Percentiles rank a stretch among this genome's conserved stretches.
Evolutionary conservation across 2,329 filamentous ascomycete genomes (phyloP).

Genomic region (Calonectria pseudoturangicola): DNA sequence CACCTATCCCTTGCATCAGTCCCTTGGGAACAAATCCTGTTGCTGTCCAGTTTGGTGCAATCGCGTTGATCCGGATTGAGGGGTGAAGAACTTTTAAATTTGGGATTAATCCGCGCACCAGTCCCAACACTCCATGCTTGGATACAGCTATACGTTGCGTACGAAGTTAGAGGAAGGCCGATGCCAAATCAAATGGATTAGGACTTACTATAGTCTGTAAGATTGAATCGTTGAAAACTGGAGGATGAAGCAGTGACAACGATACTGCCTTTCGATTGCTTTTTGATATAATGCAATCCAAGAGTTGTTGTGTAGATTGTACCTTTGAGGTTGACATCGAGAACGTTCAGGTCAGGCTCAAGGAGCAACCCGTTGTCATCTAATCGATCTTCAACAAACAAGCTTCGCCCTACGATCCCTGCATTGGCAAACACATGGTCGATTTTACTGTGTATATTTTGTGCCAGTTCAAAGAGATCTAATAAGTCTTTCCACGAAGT

Average conservation of each 20-base stretch:
- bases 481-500: conserved; percentile 69
- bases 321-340: conserved; percentile 72
- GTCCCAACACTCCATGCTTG: neutral
- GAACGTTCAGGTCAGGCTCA: conserved; percentile 63
- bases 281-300: neutral
- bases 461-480: conserved; percentile 70
- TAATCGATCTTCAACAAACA: conserved; percentile 66
- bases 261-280: neutral
- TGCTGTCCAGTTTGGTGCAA: neutral
- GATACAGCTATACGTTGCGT: neutral
- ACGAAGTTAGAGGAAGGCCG: neutral
- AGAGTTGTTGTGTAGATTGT: conserved; percentile 66
- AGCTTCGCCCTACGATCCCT: conserved; percentile 68
- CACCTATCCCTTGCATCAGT: neutral
- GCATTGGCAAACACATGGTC: conserved; percentile 85
- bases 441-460: conserved; percentile 81
- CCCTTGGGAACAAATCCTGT: neutral
- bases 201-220: neutral
- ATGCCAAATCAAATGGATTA: neutral
- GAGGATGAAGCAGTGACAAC: neutral
- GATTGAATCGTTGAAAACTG: neutral
- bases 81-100: neutral
- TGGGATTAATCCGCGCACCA: neutral
- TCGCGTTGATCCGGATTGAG: neutral
- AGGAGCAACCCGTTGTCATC: conserved; percentile 69